Evolutionary conservation across 768 basidiomycete species (phyloP), one percentile per base, ranked within the genome.

Genomic region (Amanita exitialis): DNA sequence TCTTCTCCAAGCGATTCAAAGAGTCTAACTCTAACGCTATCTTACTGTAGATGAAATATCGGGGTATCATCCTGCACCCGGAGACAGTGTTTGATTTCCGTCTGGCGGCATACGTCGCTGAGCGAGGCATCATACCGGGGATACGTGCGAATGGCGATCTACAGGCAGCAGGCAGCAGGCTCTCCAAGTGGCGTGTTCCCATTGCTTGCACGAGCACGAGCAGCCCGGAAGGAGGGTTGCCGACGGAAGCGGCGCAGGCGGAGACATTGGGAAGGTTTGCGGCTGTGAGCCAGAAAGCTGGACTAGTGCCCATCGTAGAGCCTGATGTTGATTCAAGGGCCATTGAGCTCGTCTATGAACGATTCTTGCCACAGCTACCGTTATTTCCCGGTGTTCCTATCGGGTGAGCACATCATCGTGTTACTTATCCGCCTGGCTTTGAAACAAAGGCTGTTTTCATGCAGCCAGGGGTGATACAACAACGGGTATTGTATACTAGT

Each of bases 271-370:
- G 73, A 2, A 68, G 70, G 45, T 78, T 70, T 58, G 72, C 77
- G 38, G 69, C 72, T 1, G 69, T 76, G 51, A 77, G 72, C 57
- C 74, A 77, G 55, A 67, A 75, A 59, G 75, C 73, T 1, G 72
- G 73, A 25, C 56, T 78, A 18, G 74, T 77, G n/a, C 75, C 75
- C 3, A 73, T 78, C 49, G 69, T 77, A 6, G 76, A 77, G 56
- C 76, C 74, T 10, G 76, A 78, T 56, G 70, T 77, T 16, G 72
- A 77, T 56, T 76, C 77, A 57, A 67, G 66, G 60, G 68, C 69
- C 18, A 73, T 76, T 44, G 61, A 61, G 27, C 51, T 71, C 65
- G 76, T 75, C 9, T 77, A 72, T 58, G 69, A 71, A 21, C 59
- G 69, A 36, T 73, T 4, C 58, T 71, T 16, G 75, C 75, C 3